Evolutionary conservation across 169 alveolate genomes (phyloP).

Genomic region (Miamiensis avidus): DNA sequence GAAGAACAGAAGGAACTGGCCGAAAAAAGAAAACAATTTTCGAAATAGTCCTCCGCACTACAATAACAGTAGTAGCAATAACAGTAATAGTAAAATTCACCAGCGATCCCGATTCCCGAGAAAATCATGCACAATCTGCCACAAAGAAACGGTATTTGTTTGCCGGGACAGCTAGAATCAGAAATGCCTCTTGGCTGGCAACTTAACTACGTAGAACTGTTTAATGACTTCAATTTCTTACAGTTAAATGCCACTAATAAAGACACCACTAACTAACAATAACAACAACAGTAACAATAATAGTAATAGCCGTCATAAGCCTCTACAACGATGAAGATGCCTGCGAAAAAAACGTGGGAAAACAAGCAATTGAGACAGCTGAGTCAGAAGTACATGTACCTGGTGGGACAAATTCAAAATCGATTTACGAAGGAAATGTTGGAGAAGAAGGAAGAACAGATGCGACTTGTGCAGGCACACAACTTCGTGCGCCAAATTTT

Average conservation of each 20-base stretch:
- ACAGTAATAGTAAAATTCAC: background rate
- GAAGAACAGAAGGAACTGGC: background rate
- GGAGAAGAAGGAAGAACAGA: slow-evolving; percentile 41
- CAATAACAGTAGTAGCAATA: too few relatives aligned
- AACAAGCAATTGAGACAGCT: background rate
- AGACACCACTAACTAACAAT: too few relatives aligned
- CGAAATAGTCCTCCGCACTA: too few relatives aligned
- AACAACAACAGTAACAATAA: too few relatives aligned
- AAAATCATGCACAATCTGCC: slow-evolving; percentile 7
- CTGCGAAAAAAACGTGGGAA: slow-evolving; percentile 10
- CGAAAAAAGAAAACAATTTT: too few relatives aligned
- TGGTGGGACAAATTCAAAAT: slow-evolving; percentile 22
- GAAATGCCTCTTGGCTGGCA: slow-evolving; percentile 25
- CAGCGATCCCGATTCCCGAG: slow-evolving; percentile 1
- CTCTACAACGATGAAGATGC: slow-evolving; percentile 8
- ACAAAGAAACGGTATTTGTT: slow-evolving; percentile 2
- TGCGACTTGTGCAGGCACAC: slow-evolving; percentile 41
- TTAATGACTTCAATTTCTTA: slow-evolving; percentile 9
- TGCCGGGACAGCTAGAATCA: background rate
- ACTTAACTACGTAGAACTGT: slow-evolving; percentile 6
- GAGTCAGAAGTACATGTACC: background rate
- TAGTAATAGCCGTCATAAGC: too few relatives aligned
- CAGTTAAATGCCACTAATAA: background rate
- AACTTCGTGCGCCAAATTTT: slow-evolving; percentile 47
- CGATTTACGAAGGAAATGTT: slow-evolving; percentile 38